Evolutionary conservation across 371 early-diverging fungal species (phyloP), one percentile per base, ranked within the genome.

Genomic region (Synchytrium microbalum): DNA sequence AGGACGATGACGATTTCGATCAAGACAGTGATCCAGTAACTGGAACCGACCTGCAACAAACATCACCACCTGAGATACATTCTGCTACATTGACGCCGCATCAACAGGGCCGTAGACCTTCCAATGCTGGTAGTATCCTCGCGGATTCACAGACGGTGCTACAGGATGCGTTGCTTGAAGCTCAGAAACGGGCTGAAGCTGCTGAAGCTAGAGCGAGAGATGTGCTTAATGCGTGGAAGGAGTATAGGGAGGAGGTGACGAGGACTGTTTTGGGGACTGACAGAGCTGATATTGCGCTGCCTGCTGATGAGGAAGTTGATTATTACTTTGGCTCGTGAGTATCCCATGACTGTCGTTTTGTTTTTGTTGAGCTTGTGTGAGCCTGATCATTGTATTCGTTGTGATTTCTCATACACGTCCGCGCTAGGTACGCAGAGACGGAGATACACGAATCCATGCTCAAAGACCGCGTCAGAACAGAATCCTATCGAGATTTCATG

Each of bases 391-490:
- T 38, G 46, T 38, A 38, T 10, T 5, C 46, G 19, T 38, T 38
- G 46, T 38, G 46, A 38, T 10, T 38, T 38, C 46, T 38, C 46
- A 38, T 38, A 5, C n/a, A n/a, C 46, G 46, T 38, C 46, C 46
- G 19, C 5, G 19, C 5, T 10, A 38, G 46, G 46, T 97, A 95
- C 80, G 95, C 95, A 38, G 92, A 92, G 72, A 91, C 89, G 71
- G 96, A 95, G 83, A 92, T 75, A 54, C 80, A 80, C 64, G 78
- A 80, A 66, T 58, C 65, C 32, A 77, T 81, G 80, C 61, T 78
- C 46, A 78, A 77, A 82, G 98, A 98, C 75, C 84, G 86, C 70
- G 94, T 96, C 54, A 88, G 98, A 59, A 98, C 98, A n/a, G 73
- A 87, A 67, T 86, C 90, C 59, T 98, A 98, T 80, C 92, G 94